A percentile compares a stretch with the other conserved stretches of the same genome.
These are phyloP conservation scores for Anthostomella pinea DNA, from an alignment of 2,329 filamentous ascomycete species.

Conservation along the genomic window DNA sequence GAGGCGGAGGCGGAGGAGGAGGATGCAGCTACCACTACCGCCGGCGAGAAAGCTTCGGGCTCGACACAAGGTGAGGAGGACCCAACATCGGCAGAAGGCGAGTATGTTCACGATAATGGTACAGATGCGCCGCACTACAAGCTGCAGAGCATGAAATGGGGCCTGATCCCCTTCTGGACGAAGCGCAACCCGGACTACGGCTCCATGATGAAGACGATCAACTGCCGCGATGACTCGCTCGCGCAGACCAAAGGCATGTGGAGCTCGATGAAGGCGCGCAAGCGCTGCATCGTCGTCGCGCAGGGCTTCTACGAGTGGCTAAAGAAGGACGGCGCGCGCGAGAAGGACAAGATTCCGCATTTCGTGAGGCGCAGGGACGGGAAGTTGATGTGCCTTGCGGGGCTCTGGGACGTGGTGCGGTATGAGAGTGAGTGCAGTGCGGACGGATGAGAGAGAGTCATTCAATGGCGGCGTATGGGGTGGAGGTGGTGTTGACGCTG, in stretches of 20 bases:
- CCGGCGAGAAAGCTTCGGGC: background rate
- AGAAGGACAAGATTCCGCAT: constrained; percentile 83
- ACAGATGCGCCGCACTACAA: constrained; percentile 60
- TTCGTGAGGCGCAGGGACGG: constrained; percentile 81
- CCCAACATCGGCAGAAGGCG: constrained; percentile 17
- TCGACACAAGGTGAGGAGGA: background rate
- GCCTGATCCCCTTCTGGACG: constrained; percentile 89
- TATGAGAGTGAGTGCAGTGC: constrained; percentile 78
- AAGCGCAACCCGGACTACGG: constrained; percentile 77
- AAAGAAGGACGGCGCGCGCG: constrained; percentile 67
- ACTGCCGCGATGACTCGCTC: constrained; percentile 88
- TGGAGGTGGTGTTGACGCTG: too few relatives aligned
- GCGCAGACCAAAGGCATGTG: constrained; percentile 78
- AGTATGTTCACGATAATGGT: constrained; percentile 8
- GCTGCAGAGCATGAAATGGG: constrained; percentile 94
- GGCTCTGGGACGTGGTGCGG: constrained; percentile 84
- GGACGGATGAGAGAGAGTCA: too few relatives aligned
- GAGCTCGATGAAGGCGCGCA: constrained; percentile 84
- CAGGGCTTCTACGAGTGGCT: constrained; percentile 98
- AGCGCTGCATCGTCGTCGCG: constrained; percentile 82
- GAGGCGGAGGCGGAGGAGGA: constrained; percentile 6
- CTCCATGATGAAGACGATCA: constrained; percentile 83
- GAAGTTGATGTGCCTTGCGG: constrained; percentile 82
- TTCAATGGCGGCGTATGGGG: too few relatives aligned
- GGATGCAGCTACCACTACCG: constrained; percentile 5